phyloP scores from a whole-genome alignment of 176 grass and related monocot genomes.

The Eragrostis curvula region DNA sequence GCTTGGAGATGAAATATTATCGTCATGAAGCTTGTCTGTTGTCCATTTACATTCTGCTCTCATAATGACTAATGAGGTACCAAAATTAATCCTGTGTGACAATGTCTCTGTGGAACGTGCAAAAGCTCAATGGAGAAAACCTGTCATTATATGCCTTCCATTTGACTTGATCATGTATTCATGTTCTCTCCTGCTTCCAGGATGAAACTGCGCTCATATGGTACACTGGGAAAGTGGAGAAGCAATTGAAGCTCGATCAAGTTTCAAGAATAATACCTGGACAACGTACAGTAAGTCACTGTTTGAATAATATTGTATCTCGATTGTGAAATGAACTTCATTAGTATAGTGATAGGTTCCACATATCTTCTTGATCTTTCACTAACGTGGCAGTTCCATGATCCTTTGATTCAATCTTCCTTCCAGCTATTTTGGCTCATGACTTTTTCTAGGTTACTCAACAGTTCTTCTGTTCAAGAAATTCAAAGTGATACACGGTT shows the following conservation, averaged over 20 bases:
- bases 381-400: neutral
- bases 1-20: neutral
- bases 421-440: neutral
- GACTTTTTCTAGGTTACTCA: neutral
- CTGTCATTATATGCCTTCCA: neutral
- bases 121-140: neutral
- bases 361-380: neutral
- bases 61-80: neutral
- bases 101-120: neutral
- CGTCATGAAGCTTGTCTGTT: neutral
- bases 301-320: neutral
- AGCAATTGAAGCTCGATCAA: constrained; percentile 66
- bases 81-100: neutral
- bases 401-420: neutral
- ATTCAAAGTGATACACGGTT: constrained; percentile 1
- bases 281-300: constrained; percentile 69
- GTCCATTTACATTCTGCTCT: neutral
- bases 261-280: constrained; percentile 88
- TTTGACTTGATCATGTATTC: neutral
- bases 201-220: constrained; percentile 71
- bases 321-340: constrained; percentile 29
- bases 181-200: constrained; percentile 41
- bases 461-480: constrained; percentile 16
- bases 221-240: constrained; percentile 73
- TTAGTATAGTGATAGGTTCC: neutral